phyloP scores from a whole-genome alignment of 2,329 filamentous ascomycete species.

The Graphilbum fragrans region DNA sequence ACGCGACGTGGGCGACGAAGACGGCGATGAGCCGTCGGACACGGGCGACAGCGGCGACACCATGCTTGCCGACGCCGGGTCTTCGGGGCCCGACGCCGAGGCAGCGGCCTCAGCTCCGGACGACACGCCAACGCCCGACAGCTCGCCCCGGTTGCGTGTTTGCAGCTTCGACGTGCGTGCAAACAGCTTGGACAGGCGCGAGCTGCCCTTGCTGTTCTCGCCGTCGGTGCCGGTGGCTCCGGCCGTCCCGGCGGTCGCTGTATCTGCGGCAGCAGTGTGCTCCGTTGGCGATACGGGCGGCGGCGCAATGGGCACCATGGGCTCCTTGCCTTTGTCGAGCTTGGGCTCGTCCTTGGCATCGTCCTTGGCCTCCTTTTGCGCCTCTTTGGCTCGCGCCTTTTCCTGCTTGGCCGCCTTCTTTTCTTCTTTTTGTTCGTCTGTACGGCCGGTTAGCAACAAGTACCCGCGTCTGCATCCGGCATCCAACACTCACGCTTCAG shows the following conservation, averaged over 20 bases:
- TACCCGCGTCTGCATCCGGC: too few species aligned
- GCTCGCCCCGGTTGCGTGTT: background rate
- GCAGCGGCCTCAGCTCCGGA: too few species aligned
- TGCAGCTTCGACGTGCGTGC: slow-evolving; percentile 2
- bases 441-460: background rate
- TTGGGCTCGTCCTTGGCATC: slow-evolving; percentile 31
- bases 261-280: too few species aligned
- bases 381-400: background rate
- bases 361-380: slow-evolving; percentile 8
- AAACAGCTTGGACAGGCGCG: slow-evolving; percentile 7
- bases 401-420: slow-evolving; percentile 21
- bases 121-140: background rate
- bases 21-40: slow-evolving; percentile 2
- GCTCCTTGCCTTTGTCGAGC: background rate
- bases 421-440: slow-evolving; percentile 33
- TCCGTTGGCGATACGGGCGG: background rate
- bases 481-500: slow-evolving; percentile 52
- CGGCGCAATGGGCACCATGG: background rate
- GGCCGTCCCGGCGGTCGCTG: background rate
- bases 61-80: too few species aligned
- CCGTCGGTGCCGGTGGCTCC: background rate
- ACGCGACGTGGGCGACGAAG: slow-evolving; percentile 13
- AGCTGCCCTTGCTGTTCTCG: background rate
- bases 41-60: slow-evolving; percentile 5
- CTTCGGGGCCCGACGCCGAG: too few species aligned